These are phyloP conservation scores for Trametes cubensis DNA, from an alignment of 768 basidiomycete species.

Conservation along the genomic window DNA sequence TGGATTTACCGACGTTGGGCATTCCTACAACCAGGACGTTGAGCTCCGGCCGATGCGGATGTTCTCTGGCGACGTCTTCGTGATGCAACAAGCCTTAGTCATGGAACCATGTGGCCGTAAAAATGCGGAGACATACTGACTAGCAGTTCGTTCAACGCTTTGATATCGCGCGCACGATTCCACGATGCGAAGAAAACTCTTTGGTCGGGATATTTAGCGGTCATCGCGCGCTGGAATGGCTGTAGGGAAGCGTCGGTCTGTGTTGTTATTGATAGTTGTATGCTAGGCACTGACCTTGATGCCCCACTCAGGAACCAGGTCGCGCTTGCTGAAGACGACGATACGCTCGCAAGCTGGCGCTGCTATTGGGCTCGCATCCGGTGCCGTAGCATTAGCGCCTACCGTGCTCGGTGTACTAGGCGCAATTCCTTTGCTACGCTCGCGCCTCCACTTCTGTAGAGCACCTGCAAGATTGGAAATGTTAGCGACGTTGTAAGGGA, in stretches of 20 bases:
- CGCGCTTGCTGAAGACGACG: slow-evolving; percentile 91
- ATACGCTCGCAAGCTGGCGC: slow-evolving; percentile 71
- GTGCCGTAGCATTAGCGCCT: slow-evolving; percentile 6
- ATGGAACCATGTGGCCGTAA: not conserved
- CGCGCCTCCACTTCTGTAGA: slow-evolving; percentile 67
- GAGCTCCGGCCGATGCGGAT: slow-evolving; percentile 72
- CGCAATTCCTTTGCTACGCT: slow-evolving; percentile 53
- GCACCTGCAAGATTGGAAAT: slow-evolving; percentile 45
- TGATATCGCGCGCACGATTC: slow-evolving; percentile 68
- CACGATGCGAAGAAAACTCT: slow-evolving; percentile 71
- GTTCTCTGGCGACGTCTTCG: slow-evolving; percentile 67
- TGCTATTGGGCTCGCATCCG: slow-evolving; percentile 19
- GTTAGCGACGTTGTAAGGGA: not conserved
- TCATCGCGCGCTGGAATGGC: slow-evolving; percentile 79
- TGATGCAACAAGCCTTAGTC: slow-evolving; percentile 3
- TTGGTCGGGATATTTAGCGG: slow-evolving; percentile 69
- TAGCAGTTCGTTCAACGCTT: slow-evolving; percentile 63
- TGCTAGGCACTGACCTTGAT: slow-evolving; percentile 61
- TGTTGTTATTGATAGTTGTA: slow-evolving; percentile 1
- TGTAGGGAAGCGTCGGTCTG: slow-evolving; percentile 32
- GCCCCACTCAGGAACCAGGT: slow-evolving; percentile 88
- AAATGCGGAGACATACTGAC: slow-evolving; percentile 59
- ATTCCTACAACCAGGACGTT: slow-evolving; percentile 96
- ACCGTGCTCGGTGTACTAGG: slow-evolving; percentile 20
- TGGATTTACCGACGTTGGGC: slow-evolving; percentile 99